A percentile compares a stretch with the other conserved stretches of the same genome.
Evolutionary conservation across 2,329 filamentous ascomycete genomes (phyloP).

Genomic region (Colletotrichum nymphaeae): DNA sequence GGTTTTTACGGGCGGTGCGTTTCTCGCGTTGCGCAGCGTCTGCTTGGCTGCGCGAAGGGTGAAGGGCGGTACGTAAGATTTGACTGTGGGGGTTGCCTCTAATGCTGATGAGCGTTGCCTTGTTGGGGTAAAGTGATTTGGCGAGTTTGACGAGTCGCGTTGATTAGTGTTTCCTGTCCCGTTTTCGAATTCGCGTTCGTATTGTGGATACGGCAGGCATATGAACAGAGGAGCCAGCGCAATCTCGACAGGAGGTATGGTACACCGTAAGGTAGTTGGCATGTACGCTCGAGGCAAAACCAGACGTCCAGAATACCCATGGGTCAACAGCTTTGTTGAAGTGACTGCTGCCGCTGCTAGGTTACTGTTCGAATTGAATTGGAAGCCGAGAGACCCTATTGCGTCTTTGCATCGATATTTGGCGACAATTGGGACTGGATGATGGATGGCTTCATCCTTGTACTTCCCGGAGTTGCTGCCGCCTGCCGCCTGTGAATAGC

Average conservation of each 20-base stretch:
- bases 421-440: not conserved
- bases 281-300: not conserved
- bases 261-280: not conserved
- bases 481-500: not conserved
- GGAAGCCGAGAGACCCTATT: not conserved
- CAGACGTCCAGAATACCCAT: too few relatives aligned
- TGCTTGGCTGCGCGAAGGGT: not conserved
- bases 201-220: not conserved
- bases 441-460: not conserved
- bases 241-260: not conserved
- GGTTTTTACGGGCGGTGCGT: constrained; percentile 11
- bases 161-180: not conserved
- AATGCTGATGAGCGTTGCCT: not conserved
- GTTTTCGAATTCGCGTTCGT: constrained; percentile 27
- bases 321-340: not conserved
- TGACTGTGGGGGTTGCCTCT: not conserved
- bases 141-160: not conserved
- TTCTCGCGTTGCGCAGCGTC: not conserved
- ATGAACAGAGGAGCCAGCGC: not conserved
- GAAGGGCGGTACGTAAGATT: not conserved
- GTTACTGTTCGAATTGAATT: not conserved
- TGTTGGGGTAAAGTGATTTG: not conserved
- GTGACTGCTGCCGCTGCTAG: not conserved
- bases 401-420: not conserved
- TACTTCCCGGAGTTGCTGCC: not conserved